Base-by-base conservation (phyloP, 2,329 filamentous ascomycete genomes). In the Purpureocillium takamizusanense region DNA sequence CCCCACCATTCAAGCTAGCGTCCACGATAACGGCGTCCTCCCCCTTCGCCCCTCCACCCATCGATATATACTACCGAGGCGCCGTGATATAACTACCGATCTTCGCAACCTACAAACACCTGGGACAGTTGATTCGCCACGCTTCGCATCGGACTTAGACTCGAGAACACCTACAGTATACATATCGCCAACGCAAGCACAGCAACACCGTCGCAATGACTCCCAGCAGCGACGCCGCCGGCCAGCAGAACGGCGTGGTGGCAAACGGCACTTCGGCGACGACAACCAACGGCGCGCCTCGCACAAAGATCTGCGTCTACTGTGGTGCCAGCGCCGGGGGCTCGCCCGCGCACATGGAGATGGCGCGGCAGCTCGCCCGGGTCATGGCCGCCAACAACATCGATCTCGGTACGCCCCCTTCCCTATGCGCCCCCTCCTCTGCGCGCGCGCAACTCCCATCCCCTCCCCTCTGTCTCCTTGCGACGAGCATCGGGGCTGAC, bases 271-370 rank as follows among this genome's bases (percentile, higher is more conserved):
- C n/a, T n/a, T n/a, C n/a, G n/a, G n/a, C 33, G 11, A 23, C 29
- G 39, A 43, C 35, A 6, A 40, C 54, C 38, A 55, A 57, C 44
- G 52, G 53, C 44, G 51, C 52, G 23, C 54, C 60, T 36, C 65
- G 60, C 45, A 66, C 83, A 42, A 86, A 86, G 47, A 83, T 95
- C 57, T 94, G 87, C 60, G 90, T 97, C 49, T 97, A 95, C 74
- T 97, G 92, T 67, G 92, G 90, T 55, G 78, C 92, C 37, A 82
- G 78, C 8, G 61, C 74, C 13, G 92, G 92, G 36, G 78, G 70
- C 37, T 82, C 77, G 45, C 80, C 86, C 12, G 72, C 72, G 4
- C 86, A 95, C 61, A 64, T 94, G 52, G 78, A 81, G 57, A 81
- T 87, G 7, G 92, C 92, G 3, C 81, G 82, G 30, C 65, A 76